Base-by-base conservation (phyloP, 2,329 filamentous ascomycete species). In the Venturia pyrina region DNA sequence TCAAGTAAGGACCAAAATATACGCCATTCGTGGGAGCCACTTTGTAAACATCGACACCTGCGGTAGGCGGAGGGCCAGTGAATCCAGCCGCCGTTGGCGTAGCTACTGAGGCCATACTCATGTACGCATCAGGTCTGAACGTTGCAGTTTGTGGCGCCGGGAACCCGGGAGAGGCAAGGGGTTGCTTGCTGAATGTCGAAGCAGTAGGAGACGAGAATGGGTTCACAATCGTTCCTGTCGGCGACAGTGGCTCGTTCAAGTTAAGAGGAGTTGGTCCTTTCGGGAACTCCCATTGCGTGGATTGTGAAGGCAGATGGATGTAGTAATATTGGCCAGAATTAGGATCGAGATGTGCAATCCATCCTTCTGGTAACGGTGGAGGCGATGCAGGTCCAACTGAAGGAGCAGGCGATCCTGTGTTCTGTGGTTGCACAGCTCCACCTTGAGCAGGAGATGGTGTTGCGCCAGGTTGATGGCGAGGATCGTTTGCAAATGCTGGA, bases 281-380 rank as follows among this genome's bases (percentile, higher is more conserved):
- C 37, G 95, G 95, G 70, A 98, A 98, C 73, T 99, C 95, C 95
- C 95, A 99, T 74, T 99, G 95, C 0, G 95, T 99, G 2, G 93
- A 91, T 74, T 98, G 95, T 0, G 91, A 93, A 1, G 93, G 90
- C 40, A 99, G 83, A 75, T 99, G 95, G 67, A 99, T 99, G 73
- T 99, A 99, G 76, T 99, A 99, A 77, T 98, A 99, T 74, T 98
- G 93, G 1, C 95, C 95, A 1, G 93, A 98, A 73, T 90, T 96
- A 70, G 91, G 90, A 74, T 99, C 95, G 5, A 98, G 82, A 75
- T 98, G 95, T 24, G 95, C 91, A 72, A 99, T 98, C 95, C 95
- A 99, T 43, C 95, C 95, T 78, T 99, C 95, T 6, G 95, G 95
- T 19, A 99, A 82, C 2, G 93, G 95, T 28, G 95, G 95, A 41